These are phyloP conservation scores for Sporothrix curviconia DNA, from an alignment of 2,329 filamentous ascomycete species.

Conservation along the genomic window DNA sequence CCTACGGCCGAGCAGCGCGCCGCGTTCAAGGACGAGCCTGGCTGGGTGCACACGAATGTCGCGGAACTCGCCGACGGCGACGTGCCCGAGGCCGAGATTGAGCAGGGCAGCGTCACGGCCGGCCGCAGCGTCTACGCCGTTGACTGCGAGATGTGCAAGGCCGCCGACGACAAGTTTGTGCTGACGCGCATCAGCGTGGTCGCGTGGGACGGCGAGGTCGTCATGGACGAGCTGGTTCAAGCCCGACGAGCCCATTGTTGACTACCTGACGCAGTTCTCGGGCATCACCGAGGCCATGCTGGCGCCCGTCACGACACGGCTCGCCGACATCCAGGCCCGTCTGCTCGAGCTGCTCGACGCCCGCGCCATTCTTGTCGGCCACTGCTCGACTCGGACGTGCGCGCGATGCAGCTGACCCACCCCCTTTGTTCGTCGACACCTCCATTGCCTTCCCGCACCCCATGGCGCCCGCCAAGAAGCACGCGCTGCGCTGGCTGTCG, in stretches of 20 bases:
- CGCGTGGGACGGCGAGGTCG: constrained; percentile 72
- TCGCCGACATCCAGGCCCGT: constrained; percentile 73
- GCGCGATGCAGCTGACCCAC: constrained; percentile 77
- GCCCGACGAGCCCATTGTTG: constrained; percentile 76
- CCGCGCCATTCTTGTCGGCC: constrained; percentile 67
- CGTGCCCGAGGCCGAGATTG: constrained; percentile 62
- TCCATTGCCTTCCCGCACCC: constrained; percentile 85
- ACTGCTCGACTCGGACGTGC: constrained; percentile 78
- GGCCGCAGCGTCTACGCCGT: constrained; percentile 74
- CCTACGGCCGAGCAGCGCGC: constrained; percentile 45
- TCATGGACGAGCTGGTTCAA: constrained; percentile 91
- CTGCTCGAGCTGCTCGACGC: constrained; percentile 67
- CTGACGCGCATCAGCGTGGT: constrained; percentile 85
- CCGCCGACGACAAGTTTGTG: constrained; percentile 69
- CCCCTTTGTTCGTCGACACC: constrained; percentile 92
- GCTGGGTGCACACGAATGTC: constrained; percentile 79
- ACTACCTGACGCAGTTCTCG: constrained; percentile 88
- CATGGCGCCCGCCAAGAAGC: constrained; percentile 81
- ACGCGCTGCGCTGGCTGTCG: constrained; percentile 80
- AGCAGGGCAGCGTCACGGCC: constrained; percentile 75
- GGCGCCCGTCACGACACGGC: constrained; percentile 71
- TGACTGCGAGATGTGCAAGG: constrained; percentile 97
- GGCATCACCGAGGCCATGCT: constrained; percentile 88
- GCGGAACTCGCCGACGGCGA: constrained; percentile 58
- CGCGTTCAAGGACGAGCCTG: constrained; percentile 51